Conservation (phyloP, 805 yeast genomes). For the Saturnispora sanitii region DNA sequence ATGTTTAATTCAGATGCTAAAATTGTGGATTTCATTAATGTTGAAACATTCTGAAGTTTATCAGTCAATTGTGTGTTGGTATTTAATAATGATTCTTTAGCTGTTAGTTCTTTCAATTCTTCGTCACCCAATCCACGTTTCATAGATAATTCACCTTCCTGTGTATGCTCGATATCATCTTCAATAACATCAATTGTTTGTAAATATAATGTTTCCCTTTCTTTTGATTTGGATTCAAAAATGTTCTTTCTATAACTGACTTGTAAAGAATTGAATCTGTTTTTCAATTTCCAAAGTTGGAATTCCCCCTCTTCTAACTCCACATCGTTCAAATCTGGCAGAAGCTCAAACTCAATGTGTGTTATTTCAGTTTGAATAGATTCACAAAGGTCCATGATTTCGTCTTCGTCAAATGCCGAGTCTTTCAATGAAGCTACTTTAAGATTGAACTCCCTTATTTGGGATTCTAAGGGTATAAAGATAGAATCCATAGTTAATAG, state of each 20-base stretch:
- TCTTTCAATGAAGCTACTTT: background rate
- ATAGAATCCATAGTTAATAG: background rate
- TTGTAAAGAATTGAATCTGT: slow-evolving; percentile 20
- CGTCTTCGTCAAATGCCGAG: slow-evolving; percentile 3
- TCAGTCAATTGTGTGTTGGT: slow-evolving; percentile 39
- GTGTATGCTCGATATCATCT: background rate
- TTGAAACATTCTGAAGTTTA: slow-evolving; percentile 38
- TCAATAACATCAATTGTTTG: slow-evolving; percentile 7
- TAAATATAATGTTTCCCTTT: slow-evolving; percentile 10
- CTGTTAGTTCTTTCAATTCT: slow-evolving; percentile 20
- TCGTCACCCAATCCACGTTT: slow-evolving; percentile 18
- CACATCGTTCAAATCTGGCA: slow-evolving; percentile 7
- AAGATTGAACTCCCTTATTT: background rate
- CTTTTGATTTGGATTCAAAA: slow-evolving; percentile 18
- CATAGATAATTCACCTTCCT: slow-evolving; percentile 6
- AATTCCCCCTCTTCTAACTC: slow-evolving; percentile 8
- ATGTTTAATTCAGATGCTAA: slow-evolving; percentile 43
- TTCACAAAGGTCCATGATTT: slow-evolving; percentile 17
- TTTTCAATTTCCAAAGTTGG: slow-evolving; percentile 14
- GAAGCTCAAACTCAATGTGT: slow-evolving; percentile 10
- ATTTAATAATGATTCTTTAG: slow-evolving; percentile 34
- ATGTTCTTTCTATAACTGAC: slow-evolving; percentile 22
- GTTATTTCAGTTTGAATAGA: slow-evolving; percentile 13
- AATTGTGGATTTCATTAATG: slow-evolving; percentile 38
- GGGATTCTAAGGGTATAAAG: background rate